Percentiles rank a stretch among this genome's conserved stretches.
phyloP scores from a whole-genome alignment of 169 alveolate genomes.

The Plasmodium gonderi region DNA sequence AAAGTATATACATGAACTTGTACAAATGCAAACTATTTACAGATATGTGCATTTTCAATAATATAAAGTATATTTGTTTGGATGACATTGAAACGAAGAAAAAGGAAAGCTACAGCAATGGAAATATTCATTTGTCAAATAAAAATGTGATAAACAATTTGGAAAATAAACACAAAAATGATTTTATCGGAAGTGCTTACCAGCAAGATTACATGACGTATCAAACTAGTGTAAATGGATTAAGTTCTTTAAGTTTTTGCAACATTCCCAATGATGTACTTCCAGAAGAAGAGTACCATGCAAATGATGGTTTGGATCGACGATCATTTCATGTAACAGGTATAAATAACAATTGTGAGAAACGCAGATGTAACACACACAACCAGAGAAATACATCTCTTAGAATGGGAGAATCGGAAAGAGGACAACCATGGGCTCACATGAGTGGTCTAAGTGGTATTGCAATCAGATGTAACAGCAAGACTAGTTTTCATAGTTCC shows the following conservation, averaged over 20 bases:
- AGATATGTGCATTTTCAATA: slow-evolving; percentile 71
- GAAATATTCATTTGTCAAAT: no score
- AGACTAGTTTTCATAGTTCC: no score
- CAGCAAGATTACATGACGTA: background rate
- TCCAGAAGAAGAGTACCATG: no score
- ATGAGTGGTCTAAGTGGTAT: no score
- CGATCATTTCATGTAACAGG: background rate
- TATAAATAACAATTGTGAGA: background rate
- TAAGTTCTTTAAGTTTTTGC: background rate
- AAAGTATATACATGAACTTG: slow-evolving; percentile 41
- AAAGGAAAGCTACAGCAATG: background rate
- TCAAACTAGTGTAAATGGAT: background rate
- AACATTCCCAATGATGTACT: background rate
- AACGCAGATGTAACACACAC: background rate
- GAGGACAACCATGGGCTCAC: no score
- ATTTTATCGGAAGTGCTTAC: background rate
- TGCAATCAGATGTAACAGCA: no score
- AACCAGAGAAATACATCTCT: background rate
- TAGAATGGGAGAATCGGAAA: background rate
- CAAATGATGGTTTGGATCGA: background rate
- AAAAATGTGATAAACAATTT: no score
- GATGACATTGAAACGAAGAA: slow-evolving; percentile 20
- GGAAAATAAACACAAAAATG: background rate
- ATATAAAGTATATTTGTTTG: slow-evolving; percentile 47
- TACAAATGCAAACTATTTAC: slow-evolving; percentile 61